Evolutionary conservation across 768 basidiomycete genomes (phyloP).

Genomic region (Podaxis pistillaris): DNA sequence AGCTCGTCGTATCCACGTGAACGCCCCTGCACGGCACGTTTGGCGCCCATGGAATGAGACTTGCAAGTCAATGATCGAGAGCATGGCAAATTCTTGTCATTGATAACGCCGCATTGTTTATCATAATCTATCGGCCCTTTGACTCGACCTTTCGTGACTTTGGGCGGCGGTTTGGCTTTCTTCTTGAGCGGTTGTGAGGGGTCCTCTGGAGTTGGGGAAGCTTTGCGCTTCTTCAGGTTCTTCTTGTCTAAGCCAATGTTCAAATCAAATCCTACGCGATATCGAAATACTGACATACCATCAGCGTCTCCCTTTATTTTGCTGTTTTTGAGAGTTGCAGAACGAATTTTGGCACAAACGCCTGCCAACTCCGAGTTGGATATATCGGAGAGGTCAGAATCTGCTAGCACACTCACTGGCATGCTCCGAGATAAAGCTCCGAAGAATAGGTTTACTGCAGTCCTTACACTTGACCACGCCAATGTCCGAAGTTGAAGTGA

Average conservation of each 20-base stretch:
- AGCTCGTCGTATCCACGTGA: constrained; percentile 83
- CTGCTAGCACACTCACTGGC: constrained; percentile 43
- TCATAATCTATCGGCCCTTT: constrained; percentile 90
- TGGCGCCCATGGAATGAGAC: constrained; percentile 96
- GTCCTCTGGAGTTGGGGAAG: constrained; percentile 69
- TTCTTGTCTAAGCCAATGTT: constrained; percentile 32
- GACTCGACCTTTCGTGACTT: constrained; percentile 74
- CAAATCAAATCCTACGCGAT: not conserved
- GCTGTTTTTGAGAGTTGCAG: constrained; percentile 47
- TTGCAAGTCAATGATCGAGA: constrained; percentile 97
- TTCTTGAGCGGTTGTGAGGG: constrained; percentile 70
- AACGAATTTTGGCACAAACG: constrained; percentile 60
- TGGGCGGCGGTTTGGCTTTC: constrained; percentile 66
- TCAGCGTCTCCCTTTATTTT: constrained; percentile 58
- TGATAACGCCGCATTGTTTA: constrained; percentile 95
- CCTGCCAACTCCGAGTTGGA: constrained; percentile 34
- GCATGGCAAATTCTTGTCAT: constrained; percentile 90
- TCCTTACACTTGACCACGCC: constrained; percentile 77
- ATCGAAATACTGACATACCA: constrained; percentile 26
- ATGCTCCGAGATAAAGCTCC: constrained; percentile 75
- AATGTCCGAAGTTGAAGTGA: constrained; percentile 55
- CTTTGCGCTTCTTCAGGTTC: constrained; percentile 75
- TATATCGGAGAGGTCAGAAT: not conserved
- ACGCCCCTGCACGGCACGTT: constrained; percentile 87
- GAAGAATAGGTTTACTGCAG: constrained; percentile 78